Percentiles rank a stretch among this genome's conserved stretches.
These are phyloP conservation scores for Ogataea corticis DNA, from an alignment of 805 yeast genomes.

Conservation along the genomic window DNA sequence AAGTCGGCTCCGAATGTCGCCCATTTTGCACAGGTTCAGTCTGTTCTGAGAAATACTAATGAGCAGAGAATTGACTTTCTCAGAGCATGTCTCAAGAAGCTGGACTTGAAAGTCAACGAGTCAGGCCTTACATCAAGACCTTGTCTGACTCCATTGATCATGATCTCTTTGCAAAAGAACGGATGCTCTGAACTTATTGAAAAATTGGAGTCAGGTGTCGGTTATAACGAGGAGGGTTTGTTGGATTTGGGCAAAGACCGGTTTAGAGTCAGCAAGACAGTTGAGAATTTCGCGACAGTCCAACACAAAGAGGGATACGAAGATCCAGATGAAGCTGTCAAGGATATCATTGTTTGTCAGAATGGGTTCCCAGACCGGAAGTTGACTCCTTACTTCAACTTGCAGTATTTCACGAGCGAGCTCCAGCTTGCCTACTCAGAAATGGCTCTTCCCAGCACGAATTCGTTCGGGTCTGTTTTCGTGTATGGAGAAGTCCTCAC, in stretches of 20 bases:
- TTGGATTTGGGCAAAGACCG: constrained; percentile 58
- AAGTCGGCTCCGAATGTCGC: constrained; percentile 32
- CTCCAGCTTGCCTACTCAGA: constrained; percentile 38
- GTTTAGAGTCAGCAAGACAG: constrained; percentile 47
- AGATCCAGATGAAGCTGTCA: constrained; percentile 57
- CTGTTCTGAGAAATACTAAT: constrained; percentile 45
- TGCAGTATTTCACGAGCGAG: constrained; percentile 50
- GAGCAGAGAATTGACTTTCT: constrained; percentile 55
- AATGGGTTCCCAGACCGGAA: constrained; percentile 46
- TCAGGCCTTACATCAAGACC: constrained; percentile 51
- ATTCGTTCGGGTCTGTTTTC: constrained; percentile 56
- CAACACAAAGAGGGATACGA: constrained; percentile 39
- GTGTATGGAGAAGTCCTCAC: constrained; percentile 88
- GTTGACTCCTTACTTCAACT: constrained; percentile 73
- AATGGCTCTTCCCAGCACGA: constrained; percentile 27
- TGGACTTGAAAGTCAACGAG: constrained; percentile 72
- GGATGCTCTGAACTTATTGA: constrained; percentile 36
- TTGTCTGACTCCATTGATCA: constrained; percentile 62
- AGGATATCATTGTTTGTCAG: constrained; percentile 52
- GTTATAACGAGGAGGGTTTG: constrained; percentile 40
- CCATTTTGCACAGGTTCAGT: constrained; percentile 36
- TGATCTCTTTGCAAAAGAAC: constrained; percentile 44
- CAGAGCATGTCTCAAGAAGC: constrained; percentile 50
- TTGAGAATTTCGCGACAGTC: constrained; percentile 27
- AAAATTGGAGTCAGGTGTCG: constrained; percentile 34